Percentiles rank a stretch among this genome's conserved stretches.
phyloP scores from a whole-genome alignment of 441 rosid genomes.

The Corymbia calophylla region DNA sequence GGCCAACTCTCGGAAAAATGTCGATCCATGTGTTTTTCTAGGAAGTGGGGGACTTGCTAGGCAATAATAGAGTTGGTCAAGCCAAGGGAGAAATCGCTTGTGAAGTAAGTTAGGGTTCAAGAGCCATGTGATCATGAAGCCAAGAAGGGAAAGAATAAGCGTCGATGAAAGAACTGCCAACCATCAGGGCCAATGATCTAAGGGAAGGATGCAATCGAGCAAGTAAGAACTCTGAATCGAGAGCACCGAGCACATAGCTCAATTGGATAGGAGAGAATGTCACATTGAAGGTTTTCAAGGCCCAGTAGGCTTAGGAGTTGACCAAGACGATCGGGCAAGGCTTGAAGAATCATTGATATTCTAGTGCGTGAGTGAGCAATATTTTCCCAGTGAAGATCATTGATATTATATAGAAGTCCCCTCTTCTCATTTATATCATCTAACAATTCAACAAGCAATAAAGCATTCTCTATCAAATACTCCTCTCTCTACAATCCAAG shows the following conservation, averaged over 20 bases:
- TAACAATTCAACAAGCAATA: neutral
- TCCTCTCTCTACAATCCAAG: neutral
- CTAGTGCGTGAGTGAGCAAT: neutral
- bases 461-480: neutral
- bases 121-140: neutral
- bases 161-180: neutral
- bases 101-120: neutral
- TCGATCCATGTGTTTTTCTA: neutral
- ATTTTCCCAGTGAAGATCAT: neutral
- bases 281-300: neutral
- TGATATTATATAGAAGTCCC: neutral
- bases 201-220: neutral
- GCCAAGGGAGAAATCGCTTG: neutral
- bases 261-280: neutral
- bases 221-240: neutral
- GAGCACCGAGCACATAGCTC: neutral
- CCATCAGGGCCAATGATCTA: neutral
- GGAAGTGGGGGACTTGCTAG: neutral
- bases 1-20: neutral
- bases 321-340: neutral
- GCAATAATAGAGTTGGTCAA: neutral
- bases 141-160: neutral
- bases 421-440: neutral
- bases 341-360: neutral
- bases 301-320: fast-evolving